These are phyloP conservation scores for Epichloe coenophiala DNA, from an alignment of 2,329 filamentous ascomycete genomes.

Conservation along the genomic window DNA sequence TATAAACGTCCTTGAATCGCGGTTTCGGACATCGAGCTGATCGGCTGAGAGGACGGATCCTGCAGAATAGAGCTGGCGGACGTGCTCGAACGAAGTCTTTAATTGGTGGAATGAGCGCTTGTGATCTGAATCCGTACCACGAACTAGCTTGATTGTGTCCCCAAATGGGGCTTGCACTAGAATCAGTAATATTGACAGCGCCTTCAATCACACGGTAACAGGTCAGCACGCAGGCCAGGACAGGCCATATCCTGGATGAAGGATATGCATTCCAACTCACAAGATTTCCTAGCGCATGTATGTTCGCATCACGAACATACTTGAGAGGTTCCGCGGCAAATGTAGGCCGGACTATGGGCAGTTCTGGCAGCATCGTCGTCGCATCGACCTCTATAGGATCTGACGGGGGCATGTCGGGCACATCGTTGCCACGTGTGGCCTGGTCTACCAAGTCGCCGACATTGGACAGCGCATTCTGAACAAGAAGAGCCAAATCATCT, in stretches of 20 bases:
- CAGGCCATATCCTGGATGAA: neutral
- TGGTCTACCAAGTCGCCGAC: conserved; percentile 24
- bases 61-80: conserved; percentile 21
- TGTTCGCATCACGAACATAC: conserved; percentile 23
- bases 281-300: conserved; percentile 26
- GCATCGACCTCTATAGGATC: conserved; percentile 23
- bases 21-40: conserved; percentile 20
- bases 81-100: conserved; percentile 19
- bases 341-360: conserved; percentile 14
- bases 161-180: conserved; percentile 24
- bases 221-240: neutral
- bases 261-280: conserved; percentile 17
- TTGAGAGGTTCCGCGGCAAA: conserved; percentile 24
- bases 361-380: conserved; percentile 14
- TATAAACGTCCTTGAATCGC: conserved; percentile 23
- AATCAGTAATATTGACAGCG: conserved; percentile 24
- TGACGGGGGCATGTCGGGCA: conserved; percentile 11
- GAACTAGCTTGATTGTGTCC: conserved; percentile 20
- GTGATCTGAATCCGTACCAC: conserved; percentile 20
- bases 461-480: conserved; percentile 27
- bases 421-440: conserved; percentile 14
- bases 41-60: conserved; percentile 19
- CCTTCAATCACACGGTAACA: conserved; percentile 13
- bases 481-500: conserved; percentile 23
- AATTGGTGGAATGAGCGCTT: conserved; percentile 19